Evolutionary conservation across 2,329 filamentous ascomycete genomes (phyloP).

Genomic region (Paecilomyces fulvus): DNA sequence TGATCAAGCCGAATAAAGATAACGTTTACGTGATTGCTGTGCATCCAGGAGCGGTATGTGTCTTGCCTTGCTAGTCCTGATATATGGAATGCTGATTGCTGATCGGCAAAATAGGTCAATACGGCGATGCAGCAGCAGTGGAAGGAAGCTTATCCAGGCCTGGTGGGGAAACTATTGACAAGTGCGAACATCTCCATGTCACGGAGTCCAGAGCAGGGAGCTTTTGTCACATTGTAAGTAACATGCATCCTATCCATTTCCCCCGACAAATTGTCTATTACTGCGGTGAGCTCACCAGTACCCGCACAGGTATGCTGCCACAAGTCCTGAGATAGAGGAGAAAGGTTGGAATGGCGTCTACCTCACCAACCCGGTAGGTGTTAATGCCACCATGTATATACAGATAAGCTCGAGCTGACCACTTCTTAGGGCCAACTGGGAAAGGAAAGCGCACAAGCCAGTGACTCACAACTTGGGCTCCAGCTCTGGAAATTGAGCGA

Average conservation of each 20-base stretch:
- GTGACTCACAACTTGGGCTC: slow-evolving; percentile 28
- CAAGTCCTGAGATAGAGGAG: slow-evolving; percentile 34
- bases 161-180: slow-evolving; percentile 32
- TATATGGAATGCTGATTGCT: not conserved
- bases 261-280: not conserved
- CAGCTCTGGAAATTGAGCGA: slow-evolving; percentile 35
- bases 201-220: slow-evolving; percentile 34
- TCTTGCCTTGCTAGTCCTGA: not conserved
- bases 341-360: slow-evolving; percentile 38
- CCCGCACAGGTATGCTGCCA: slow-evolving; percentile 22
- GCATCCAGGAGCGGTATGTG: slow-evolving; percentile 32
- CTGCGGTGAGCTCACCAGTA: not conserved
- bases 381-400: not conserved
- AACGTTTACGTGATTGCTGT: slow-evolving; percentile 35
- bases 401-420: not conserved
- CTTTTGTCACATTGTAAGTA: slow-evolving; percentile 37
- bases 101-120: slow-evolving; percentile 26
- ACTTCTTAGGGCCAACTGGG: slow-evolving; percentile 22
- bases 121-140: slow-evolving; percentile 40
- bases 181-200: slow-evolving; percentile 27
- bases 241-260: not conserved
- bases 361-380: slow-evolving; percentile 28
- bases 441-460: slow-evolving; percentile 32
- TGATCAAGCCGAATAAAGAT: slow-evolving; percentile 36
- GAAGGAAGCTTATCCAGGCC: slow-evolving; percentile 38